Evolutionary conservation across 2,329 filamentous ascomycete genomes (phyloP), one percentile per base, ranked within the genome.

Genomic region (Elsinoe australis): DNA sequence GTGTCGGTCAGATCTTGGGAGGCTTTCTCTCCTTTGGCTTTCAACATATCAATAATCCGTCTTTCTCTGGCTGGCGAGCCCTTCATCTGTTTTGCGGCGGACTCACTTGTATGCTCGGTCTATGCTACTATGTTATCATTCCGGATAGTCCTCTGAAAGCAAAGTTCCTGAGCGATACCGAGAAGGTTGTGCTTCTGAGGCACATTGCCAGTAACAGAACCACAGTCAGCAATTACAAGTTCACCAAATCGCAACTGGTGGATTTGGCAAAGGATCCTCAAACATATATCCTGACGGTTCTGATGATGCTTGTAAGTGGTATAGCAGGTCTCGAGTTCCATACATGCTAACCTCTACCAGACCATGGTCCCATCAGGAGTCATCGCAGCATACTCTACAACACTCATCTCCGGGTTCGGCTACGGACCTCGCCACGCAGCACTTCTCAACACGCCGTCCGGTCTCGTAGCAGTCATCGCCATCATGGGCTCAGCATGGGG

Each of bases 141-240:
- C 79, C 79, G 2, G 80, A 84, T 59, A 79, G 73, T 12, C 80
- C 80, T 0, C 83, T 83, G 79, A 72, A 77, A 4, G 80, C 80
- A 22, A 79, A 80, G 60, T 84, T 79, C 63, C 82, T 80, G 57
- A 71, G 66, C 10, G 79, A 83, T 54, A 70, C 76, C 51, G 49
- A 53, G 18, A 53, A 53, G 66, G 69, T 68, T 26, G 67, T 80
- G 38, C 60, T 66, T 59, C 55, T 67, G 18, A 62, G 66, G 50
- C 62, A 63, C 18, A 63, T 67, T 19, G 60, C 63, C 3, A 61
- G 59, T 33, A 67, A 67, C 54, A 62, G 67, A 49, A 67, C 64
- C 5, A 65, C 65, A 55, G 57, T 67, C 21, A 60, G 65, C 48
- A 67, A 67, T 55, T 64, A 58, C 53, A 61, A 63, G 22, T 76